Percentiles rank a stretch among this genome's conserved stretches.
Conservation (phyloP, 805 yeast genomes). For the Cyberlindnera lachancei region DNA sequence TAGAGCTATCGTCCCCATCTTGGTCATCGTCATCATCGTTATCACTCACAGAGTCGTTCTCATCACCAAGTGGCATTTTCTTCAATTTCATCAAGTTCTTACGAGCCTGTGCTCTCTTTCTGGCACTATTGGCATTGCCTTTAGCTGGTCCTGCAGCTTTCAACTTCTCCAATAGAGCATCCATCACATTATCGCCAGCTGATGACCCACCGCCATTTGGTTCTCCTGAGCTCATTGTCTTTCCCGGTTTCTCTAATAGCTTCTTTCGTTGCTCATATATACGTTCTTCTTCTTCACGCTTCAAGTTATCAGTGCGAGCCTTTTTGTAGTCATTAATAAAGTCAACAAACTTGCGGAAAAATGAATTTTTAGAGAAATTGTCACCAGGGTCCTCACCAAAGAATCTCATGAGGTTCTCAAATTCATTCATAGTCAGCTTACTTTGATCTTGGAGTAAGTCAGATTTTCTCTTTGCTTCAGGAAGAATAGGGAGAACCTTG, state of each 20-base stretch:
- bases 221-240: slow-evolving; percentile 2
- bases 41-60: slow-evolving; percentile 7
- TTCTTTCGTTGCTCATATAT: slow-evolving; percentile 58
- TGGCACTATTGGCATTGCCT: slow-evolving; percentile 71
- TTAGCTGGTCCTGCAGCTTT: slow-evolving; percentile 78
- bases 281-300: slow-evolving; percentile 60
- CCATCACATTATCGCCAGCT: slow-evolving; percentile 57
- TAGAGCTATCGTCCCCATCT: slow-evolving; percentile 13
- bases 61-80: slow-evolving; percentile 15
- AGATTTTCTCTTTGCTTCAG: slow-evolving; percentile 47
- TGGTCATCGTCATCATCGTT: slow-evolving; percentile 10
- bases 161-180: slow-evolving; percentile 74
- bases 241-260: slow-evolving; percentile 34
- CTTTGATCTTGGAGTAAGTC: slow-evolving; percentile 45
- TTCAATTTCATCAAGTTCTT: slow-evolving; percentile 43
- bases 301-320: slow-evolving; percentile 58
- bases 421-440: slow-evolving; percentile 40
- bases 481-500: slow-evolving; percentile 44
- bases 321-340: slow-evolving; percentile 56
- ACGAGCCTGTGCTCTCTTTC: slow-evolving; percentile 72
- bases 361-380: slow-evolving; percentile 47
- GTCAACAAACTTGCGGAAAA: slow-evolving; percentile 53
- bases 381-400: slow-evolving; percentile 63
- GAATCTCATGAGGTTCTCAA: slow-evolving; percentile 54
- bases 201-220: neutral